phyloP scores from a whole-genome alignment of 1,139 yeast genomes.

The Taiozyma sp. region DNA sequence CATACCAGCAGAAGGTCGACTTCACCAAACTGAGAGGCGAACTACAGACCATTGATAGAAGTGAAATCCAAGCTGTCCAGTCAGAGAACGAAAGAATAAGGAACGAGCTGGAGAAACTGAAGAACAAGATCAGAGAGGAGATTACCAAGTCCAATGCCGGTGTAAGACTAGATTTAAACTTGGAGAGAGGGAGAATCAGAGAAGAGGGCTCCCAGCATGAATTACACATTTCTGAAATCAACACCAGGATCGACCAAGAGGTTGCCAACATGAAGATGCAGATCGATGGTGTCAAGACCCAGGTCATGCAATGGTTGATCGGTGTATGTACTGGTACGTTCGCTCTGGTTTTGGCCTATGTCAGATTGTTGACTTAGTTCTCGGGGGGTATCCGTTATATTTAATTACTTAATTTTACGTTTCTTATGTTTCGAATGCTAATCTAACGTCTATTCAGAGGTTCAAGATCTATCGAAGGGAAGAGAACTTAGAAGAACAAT shows the following conservation, averaged over 20 bases:
- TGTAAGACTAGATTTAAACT: conserved; percentile 81
- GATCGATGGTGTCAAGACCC: conserved; percentile 90
- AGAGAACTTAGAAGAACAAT: conserved; percentile 41
- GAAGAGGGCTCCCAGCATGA: conserved; percentile 93
- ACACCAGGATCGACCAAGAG: conserved; percentile 92
- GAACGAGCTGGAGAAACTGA: conserved; percentile 81
- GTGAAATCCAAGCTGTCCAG: conserved; percentile 76
- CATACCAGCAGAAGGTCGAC: conserved; percentile 95
- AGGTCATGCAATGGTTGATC: conserved; percentile 95
- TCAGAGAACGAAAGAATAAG: conserved; percentile 85
- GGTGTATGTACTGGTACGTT: conserved; percentile 98
- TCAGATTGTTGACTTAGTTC: conserved; percentile 61
- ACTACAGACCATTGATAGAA: conserved; percentile 79
- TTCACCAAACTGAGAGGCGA: conserved; percentile 93
- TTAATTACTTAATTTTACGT: neutral
- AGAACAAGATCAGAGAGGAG: conserved; percentile 84
- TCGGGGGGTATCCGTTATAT: neutral
- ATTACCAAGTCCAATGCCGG: conserved; percentile 89
- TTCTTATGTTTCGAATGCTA: neutral
- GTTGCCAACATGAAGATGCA: conserved; percentile 93
- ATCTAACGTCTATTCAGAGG: neutral
- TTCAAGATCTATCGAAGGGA: neutral
- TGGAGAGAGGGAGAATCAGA: conserved; percentile 92
- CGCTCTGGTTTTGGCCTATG: conserved; percentile 88
- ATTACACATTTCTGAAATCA: conserved; percentile 89